phyloP scores from a whole-genome alignment of 2,329 filamentous ascomycete species.

The Trichoderma sp. region DNA sequence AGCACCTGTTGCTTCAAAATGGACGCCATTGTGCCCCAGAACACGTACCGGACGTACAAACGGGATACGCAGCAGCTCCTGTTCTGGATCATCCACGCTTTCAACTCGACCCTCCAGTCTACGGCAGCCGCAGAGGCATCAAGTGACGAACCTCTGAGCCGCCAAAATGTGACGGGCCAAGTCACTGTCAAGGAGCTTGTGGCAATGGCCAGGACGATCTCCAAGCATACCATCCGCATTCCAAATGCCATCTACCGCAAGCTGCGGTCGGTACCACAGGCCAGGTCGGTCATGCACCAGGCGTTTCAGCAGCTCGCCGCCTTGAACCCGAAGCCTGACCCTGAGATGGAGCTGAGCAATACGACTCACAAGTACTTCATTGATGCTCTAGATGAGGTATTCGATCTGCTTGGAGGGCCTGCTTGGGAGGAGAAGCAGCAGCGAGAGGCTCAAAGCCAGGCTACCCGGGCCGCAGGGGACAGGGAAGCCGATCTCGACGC shows the following conservation, averaged over 20 bases:
- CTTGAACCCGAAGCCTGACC: conserved; percentile 37
- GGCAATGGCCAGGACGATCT: conserved; percentile 46
- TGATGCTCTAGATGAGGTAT: conserved; percentile 43
- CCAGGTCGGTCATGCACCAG: conserved; percentile 36
- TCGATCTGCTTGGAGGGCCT: conserved; percentile 42
- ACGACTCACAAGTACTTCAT: conserved; percentile 48
- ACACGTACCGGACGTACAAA: conserved; percentile 46
- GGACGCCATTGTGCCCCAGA: conserved; percentile 30
- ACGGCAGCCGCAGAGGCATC: conserved; percentile 27
- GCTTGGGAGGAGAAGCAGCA: conserved; percentile 31
- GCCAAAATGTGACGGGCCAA: conserved; percentile 44
- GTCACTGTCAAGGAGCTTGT: conserved; percentile 43
- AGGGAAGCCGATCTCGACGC: background rate
- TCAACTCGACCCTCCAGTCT: conserved; percentile 42
- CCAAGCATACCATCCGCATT: conserved; percentile 39
- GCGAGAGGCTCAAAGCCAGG: conserved; percentile 29
- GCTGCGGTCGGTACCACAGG: conserved; percentile 44
- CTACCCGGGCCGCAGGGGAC: background rate
- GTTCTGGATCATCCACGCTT: conserved; percentile 46
- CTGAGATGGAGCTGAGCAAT: conserved; percentile 45
- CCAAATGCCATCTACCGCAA: conserved; percentile 42
- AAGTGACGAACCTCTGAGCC: conserved; percentile 29
- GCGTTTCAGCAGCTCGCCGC: conserved; percentile 41
- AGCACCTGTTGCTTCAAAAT: background rate
- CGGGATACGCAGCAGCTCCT: conserved; percentile 42